Conservation (phyloP, 306 rosid genomes). For the Morella rubra region DNA sequence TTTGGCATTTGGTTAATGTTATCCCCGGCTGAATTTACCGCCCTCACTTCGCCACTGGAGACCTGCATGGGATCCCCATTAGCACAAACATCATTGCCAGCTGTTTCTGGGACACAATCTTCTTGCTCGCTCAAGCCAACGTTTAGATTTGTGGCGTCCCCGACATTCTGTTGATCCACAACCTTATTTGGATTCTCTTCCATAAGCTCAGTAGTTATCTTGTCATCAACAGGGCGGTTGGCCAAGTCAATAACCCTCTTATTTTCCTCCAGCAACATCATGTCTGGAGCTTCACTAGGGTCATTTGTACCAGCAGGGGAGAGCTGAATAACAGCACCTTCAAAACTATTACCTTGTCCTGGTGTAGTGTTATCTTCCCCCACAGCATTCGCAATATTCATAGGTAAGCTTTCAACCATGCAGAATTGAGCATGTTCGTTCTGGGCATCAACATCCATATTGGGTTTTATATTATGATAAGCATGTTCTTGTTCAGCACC, state of each 20-base stretch:
- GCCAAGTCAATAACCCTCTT: slow-evolving; percentile 7
- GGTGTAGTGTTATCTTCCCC: slow-evolving; percentile 28
- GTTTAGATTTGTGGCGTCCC: slow-evolving; percentile 30
- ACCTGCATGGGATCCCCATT: slow-evolving; percentile 25
- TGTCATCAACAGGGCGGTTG: slow-evolving; percentile 11
- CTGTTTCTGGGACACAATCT: slow-evolving; percentile 21
- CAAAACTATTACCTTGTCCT: slow-evolving; percentile 14
- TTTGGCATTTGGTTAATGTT: slow-evolving; percentile 5
- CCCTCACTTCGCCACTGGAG: slow-evolving; percentile 23
- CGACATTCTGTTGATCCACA: slow-evolving; percentile 27
- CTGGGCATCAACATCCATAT: slow-evolving; percentile 34
- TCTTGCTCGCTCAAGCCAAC: slow-evolving; percentile 18
- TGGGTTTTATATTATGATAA: slow-evolving; percentile 17
- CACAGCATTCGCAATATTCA: slow-evolving; percentile 16
- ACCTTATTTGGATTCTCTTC: slow-evolving; percentile 17
- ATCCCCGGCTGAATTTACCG: slow-evolving; percentile 19
- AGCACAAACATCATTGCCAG: slow-evolving; percentile 4
- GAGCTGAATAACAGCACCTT: slow-evolving; percentile 6
- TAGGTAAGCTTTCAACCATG: slow-evolving; percentile 28
- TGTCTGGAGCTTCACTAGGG: slow-evolving; percentile 14
- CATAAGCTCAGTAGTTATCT: slow-evolving; percentile 16
- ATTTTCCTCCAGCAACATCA: slow-evolving; percentile 24
- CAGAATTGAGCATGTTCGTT: slow-evolving; percentile 19
- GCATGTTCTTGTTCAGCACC: slow-evolving; percentile 24
- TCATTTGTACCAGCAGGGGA: background rate